phyloP scores from a whole-genome alignment of 208 protist genomes.

The Leishmania amazonensis region DNA sequence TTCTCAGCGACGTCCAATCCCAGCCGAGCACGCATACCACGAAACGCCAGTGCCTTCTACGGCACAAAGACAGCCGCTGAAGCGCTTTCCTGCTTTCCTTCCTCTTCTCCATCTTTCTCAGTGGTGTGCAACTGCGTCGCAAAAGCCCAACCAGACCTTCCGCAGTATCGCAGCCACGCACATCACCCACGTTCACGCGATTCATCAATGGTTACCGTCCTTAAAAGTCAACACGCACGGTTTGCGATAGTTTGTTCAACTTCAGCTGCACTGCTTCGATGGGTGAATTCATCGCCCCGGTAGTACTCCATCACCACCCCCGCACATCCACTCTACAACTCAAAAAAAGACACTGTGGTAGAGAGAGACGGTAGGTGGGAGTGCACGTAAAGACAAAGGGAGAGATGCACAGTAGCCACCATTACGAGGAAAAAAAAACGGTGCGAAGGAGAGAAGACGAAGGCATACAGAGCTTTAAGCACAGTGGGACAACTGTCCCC shows the following conservation, averaged over 20 bases:
- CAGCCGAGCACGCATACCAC: background rate
- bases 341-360: too few relatives aligned
- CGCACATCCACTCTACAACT: too few relatives aligned
- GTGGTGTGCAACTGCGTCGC: too few relatives aligned
- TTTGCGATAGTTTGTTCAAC: background rate
- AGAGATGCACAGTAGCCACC: too few relatives aligned
- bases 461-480: too few relatives aligned
- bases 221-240: accelerated
- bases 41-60: background rate
- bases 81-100: too few relatives aligned
- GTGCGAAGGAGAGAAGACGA: too few relatives aligned
- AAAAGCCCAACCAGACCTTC: background rate
- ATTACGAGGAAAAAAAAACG: too few relatives aligned
- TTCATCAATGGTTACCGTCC: background rate
- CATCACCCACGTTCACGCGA: background rate
- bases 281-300: background rate
- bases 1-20: background rate
- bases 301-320: too few relatives aligned
- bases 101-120: background rate
- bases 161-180: background rate
- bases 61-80: background rate
- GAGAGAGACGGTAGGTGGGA: too few relatives aligned
- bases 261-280: background rate
- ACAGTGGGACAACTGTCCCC: too few relatives aligned
- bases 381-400: too few relatives aligned